Base-by-base conservation (phyloP, 768 basidiomycete genomes). In the Mycena leptocephala region DNA sequence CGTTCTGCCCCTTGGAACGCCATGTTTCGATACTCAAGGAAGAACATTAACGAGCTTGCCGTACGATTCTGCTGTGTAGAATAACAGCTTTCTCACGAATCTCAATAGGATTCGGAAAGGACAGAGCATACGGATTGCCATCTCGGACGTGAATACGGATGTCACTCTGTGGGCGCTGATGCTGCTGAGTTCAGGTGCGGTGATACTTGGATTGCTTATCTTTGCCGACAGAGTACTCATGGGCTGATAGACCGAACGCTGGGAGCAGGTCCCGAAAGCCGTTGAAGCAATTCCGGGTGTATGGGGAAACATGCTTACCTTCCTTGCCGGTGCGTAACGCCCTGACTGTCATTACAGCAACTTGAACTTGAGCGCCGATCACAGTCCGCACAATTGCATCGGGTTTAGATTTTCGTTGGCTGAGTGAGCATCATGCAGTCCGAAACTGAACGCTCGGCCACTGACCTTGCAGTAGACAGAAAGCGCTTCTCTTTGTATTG, bases 191-290 rank as follows among this genome's bases (percentile, higher is more conserved):
- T 85, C 82, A 81, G 73, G 84, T 88, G 26, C 59, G 84, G 14
- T 46, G 43, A 6, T 20, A 6, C 6, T 20, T 46, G 43, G 35
- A 9, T 51, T 18, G 14, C 10, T 28, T 41, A 39, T 28, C 20
- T 51, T 39, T 37, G 3, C 28, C 43, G 39, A 22, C 26, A n/a
- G 18, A 20, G 41, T 35, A 37, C 11, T 30, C 5, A 30, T 51
- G 22, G 9, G 39, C 39, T 10, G 7, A 26, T 74, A 90, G 88
- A 63, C 89, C 0, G 89, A 90, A 67, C 84, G 90, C 0, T 90
- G 90, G 90, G 72, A 76, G 3, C 85, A 89, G 65, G 81, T 79
- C 14, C 87, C 87, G 0, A 83, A 82, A 3, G 76, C 79, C 2
- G 81, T 75, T 4, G 70, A 79, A 0, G 70, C 70, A 2, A 75